Conservation (phyloP, 495 filamentous ascomycete species). For the Amphirosellinia nigrospora region DNA sequence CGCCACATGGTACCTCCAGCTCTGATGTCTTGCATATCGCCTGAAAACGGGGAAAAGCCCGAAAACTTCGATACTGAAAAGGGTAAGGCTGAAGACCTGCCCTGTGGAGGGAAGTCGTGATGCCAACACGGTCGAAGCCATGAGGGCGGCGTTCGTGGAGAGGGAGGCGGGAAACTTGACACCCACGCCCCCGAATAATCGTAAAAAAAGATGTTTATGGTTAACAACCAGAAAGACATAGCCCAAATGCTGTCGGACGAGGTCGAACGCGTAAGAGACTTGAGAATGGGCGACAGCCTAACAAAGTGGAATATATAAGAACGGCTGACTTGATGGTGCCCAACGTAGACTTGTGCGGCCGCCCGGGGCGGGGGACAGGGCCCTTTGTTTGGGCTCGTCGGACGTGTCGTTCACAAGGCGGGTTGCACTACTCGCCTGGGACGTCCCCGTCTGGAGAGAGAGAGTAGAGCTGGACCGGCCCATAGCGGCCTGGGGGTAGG, state of each 20-base stretch:
- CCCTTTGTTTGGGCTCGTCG: slow-evolving; percentile 31
- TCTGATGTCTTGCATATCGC: slow-evolving; percentile 79
- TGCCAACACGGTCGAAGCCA: slow-evolving; percentile 92
- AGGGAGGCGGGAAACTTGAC: slow-evolving; percentile 77
- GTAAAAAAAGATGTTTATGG: slow-evolving; percentile 96
- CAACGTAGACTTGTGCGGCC: slow-evolving; percentile 48
- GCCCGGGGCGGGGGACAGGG: slow-evolving; percentile 35
- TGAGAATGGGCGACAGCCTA: slow-evolving; percentile 93
- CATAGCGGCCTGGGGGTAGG: slow-evolving; percentile 31
- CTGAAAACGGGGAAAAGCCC: slow-evolving; percentile 95
- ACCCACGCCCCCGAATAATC: slow-evolving; percentile 78
- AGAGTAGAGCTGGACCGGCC: slow-evolving; percentile 40
- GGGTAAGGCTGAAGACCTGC: slow-evolving; percentile 92
- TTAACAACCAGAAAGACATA: slow-evolving; percentile 88
- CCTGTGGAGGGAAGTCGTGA: slow-evolving; percentile 85
- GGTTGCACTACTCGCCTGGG: slow-evolving; percentile 40
- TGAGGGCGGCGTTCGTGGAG: slow-evolving; percentile 92
- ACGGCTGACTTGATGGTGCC: slow-evolving; percentile 81
- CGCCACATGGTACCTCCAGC: slow-evolving; percentile 80
- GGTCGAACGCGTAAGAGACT: slow-evolving; percentile 90
- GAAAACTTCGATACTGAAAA: slow-evolving; percentile 97
- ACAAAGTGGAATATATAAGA: slow-evolving; percentile 88
- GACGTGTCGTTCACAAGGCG: slow-evolving; percentile 33
- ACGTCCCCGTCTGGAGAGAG: slow-evolving; percentile 45
- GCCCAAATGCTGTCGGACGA: slow-evolving; percentile 95